These are phyloP conservation scores for Colletotrichum godetiae DNA, from an alignment of 2,329 filamentous ascomycete genomes.

Conservation along the genomic window DNA sequence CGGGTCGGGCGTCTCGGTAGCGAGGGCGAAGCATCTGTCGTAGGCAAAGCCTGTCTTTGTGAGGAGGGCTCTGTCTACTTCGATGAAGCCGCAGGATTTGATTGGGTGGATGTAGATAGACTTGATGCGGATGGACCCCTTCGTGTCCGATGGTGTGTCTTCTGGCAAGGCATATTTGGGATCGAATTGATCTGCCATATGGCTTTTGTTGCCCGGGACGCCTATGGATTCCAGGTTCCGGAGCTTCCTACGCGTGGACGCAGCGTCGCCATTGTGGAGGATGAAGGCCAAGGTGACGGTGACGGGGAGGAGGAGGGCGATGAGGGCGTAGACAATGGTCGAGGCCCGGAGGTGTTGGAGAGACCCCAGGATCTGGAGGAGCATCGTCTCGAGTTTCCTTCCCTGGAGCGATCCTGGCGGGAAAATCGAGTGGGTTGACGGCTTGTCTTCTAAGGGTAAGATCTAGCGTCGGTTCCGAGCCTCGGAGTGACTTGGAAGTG, in stretches of 20 bases:
- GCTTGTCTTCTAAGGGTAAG: neutral
- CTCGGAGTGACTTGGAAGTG: neutral
- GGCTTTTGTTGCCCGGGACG: slow-evolving; percentile 39
- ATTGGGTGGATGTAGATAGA: slow-evolving; percentile 43
- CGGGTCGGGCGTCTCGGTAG: slow-evolving; percentile 41
- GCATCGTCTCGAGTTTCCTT: neutral
- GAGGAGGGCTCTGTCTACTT: slow-evolving; percentile 39
- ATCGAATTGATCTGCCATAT: slow-evolving; percentile 42
- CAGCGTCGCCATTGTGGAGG: neutral
- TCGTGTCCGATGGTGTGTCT: neutral
- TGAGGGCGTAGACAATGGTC: neutral
- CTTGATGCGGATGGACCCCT: slow-evolving; percentile 38
- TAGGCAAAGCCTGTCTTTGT: slow-evolving; percentile 41
- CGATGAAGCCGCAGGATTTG: slow-evolving; percentile 43
- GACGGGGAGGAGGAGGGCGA: neutral
- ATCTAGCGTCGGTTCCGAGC: neutral
- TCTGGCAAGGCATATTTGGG: slow-evolving; percentile 31
- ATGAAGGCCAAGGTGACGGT: neutral
- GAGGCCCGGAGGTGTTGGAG: neutral
- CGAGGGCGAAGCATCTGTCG: slow-evolving; percentile 44
- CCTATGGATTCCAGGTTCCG: slow-evolving; percentile 32
- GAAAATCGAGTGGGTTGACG: neutral
- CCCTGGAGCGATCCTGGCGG: too few species aligned
- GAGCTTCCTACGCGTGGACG: slow-evolving; percentile 3
- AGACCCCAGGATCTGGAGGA: neutral